Base-by-base conservation (phyloP, 768 basidiomycete genomes). In the Mycena rebaudengoi region DNA sequence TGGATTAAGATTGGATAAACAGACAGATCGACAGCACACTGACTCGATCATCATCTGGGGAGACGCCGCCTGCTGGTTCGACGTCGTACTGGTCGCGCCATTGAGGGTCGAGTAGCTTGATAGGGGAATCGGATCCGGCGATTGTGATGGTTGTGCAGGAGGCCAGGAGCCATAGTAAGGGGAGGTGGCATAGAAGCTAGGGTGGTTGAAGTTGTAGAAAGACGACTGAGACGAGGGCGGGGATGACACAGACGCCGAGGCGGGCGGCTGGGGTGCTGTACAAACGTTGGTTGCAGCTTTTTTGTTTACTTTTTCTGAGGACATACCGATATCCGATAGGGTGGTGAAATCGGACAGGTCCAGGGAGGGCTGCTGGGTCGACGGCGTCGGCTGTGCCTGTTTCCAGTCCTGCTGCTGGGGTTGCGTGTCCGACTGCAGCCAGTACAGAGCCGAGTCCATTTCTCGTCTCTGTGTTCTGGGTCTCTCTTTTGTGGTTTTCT, bases 41-140 rank as follows among this genome's bases (percentile, higher is more conserved):
- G 75, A 92, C 91, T 93, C 91, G 65, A 92, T 91, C 73, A 89
- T 83, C 78, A 91, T 84, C 37, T 79, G 77, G 1, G 78, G 62
- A 10, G 74, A 46, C 52, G 49, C 58, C 26, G 44, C 61, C 37
- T 63, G 62, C 48, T 60, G 48, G 13, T 60, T 50, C 78, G 76
- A 32, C 72, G 55, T 69, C 30, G 73, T 37, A 71, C 68, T 56
- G 68, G 67, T 60, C 75, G 77, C 66, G 21, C 66, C 66, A 40
- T 67, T 67, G 30, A 67, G 28, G 11, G 62, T 64, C 20, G 66
- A 67, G 35, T 67, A 67, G 23, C 37, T 67, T n/a, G 66, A 67
- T 16, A 67, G 54, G 49, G 66, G 66, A 60, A 67, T 64, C 30
- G 66, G 55, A 18, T 67, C 66, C 35, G 66, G 50, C 13, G 74